Percentiles rank a stretch among this genome's conserved stretches.
These are phyloP conservation scores for Paramecium tetraurelia DNA, from an alignment of 73 alveolate genomes.

Conservation along the genomic window DNA sequence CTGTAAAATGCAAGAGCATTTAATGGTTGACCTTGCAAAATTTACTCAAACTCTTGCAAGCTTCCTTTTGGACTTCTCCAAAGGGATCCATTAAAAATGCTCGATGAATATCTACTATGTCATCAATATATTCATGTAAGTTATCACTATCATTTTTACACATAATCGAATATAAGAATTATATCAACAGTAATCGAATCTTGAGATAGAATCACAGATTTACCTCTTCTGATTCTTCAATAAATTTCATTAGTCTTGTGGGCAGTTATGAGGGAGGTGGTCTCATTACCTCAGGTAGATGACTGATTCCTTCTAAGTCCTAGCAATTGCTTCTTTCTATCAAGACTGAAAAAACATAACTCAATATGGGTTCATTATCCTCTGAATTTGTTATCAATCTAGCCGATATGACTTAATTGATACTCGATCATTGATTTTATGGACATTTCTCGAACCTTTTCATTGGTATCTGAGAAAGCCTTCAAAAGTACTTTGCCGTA, in stretches of 20 bases:
- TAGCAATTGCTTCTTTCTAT: conserved; percentile 53
- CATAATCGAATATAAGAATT: conserved; percentile 34
- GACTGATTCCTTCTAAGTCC: conserved; percentile 56
- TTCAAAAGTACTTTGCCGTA: conserved; percentile 19
- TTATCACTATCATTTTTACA: conserved; percentile 40
- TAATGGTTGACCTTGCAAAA: conserved; percentile 48
- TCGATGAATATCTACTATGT: conserved; percentile 56
- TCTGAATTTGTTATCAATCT: conserved; percentile 30
- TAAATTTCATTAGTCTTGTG: conserved; percentile 4
- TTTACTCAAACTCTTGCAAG: conserved; percentile 40
- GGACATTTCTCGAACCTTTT: conserved; percentile 53
- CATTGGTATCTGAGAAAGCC: conserved; percentile 42
- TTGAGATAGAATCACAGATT: neutral
- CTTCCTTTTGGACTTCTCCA: conserved; percentile 48
- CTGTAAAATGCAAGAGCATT: conserved; percentile 58
- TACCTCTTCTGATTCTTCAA: conserved; percentile 60
- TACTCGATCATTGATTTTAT: conserved; percentile 49
- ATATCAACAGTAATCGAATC: conserved; percentile 2
- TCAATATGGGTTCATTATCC: conserved; percentile 48
- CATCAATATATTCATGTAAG: conserved; percentile 55
- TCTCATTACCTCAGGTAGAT: conserved; percentile 65
- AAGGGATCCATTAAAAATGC: conserved; percentile 64
- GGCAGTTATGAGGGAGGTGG: conserved; percentile 63
- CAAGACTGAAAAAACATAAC: conserved; percentile 48
- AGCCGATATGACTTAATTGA: neutral